Conservation (phyloP, 805 yeast species). For the Pichia pseudocactophila region DNA sequence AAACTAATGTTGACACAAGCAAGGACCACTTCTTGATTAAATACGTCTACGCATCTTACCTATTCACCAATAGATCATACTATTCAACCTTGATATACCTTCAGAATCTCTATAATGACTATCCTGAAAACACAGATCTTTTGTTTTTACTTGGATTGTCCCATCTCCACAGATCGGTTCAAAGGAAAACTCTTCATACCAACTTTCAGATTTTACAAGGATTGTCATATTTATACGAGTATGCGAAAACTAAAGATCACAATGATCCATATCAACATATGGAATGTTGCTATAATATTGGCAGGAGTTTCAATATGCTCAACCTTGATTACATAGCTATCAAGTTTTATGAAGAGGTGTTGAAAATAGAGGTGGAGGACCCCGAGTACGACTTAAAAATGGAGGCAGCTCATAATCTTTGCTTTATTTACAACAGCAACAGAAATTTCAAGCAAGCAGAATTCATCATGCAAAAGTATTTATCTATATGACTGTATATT, state of each 20-base stretch:
- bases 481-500: constrained; percentile 29
- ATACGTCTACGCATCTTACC: constrained; percentile 68
- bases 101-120: constrained; percentile 56
- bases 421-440: constrained; percentile 62
- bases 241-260: constrained; percentile 36
- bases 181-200: constrained; percentile 75
- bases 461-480: constrained; percentile 53
- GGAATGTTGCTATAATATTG: constrained; percentile 78
- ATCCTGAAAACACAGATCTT: constrained; percentile 70
- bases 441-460: constrained; percentile 65
- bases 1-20: constrained; percentile 35
- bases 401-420: constrained; percentile 83
- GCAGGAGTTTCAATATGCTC: constrained; percentile 74
- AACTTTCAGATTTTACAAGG: constrained; percentile 88
- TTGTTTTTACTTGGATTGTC: constrained; percentile 68
- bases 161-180: constrained; percentile 85
- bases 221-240: constrained; percentile 65
- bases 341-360: constrained; percentile 61
- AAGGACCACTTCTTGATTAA: constrained; percentile 54
- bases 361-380: constrained; percentile 41
- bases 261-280: constrained; percentile 44
- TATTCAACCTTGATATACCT: constrained; percentile 75
- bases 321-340: constrained; percentile 72
- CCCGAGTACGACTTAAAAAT: constrained; percentile 40
- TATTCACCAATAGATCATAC: constrained; percentile 76